Percentiles rank a stretch among this genome's conserved stretches.
phyloP scores from a whole-genome alignment of 352 stramenopile species.

The Globisporangium sylvaticum region DNA sequence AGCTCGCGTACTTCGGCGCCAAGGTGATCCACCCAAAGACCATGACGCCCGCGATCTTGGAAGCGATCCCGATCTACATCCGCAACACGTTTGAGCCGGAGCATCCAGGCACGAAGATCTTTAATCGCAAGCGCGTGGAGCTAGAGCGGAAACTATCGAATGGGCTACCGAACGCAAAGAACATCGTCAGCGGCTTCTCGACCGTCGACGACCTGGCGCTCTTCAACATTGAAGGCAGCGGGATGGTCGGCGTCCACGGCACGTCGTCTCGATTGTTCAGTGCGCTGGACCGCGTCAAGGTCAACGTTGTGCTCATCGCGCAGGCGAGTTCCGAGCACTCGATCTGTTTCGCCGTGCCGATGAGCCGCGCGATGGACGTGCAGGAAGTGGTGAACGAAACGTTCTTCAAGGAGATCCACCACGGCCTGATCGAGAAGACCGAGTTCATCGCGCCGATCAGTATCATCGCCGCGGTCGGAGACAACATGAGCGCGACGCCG shows the following conservation, averaged over 20 bases:
- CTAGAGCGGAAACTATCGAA: conserved; percentile 63
- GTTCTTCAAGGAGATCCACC: conserved; percentile 88
- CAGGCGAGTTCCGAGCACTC: conserved; percentile 94
- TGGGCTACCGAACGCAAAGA: conserved; percentile 46
- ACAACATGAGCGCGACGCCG: conserved; percentile 92
- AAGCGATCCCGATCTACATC: conserved; percentile 97
- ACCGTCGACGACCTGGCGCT: conserved; percentile 94
- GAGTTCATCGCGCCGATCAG: conserved; percentile 86
- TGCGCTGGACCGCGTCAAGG: conserved; percentile 87
- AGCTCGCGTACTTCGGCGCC: conserved; percentile 97
- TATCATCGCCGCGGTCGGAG: conserved; percentile 95
- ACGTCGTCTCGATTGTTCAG: conserved; percentile 92
- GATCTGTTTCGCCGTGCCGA: conserved; percentile 93
- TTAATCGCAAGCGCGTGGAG: conserved; percentile 51
- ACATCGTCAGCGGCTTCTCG: conserved; percentile 87
- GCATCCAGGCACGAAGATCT: conserved; percentile 80
- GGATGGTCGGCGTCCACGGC: conserved; percentile 93
- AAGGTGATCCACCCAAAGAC: conserved; percentile 98
- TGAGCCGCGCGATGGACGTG: conserved; percentile 57
- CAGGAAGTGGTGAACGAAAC: conserved; percentile 78
- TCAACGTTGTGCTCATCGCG: conserved; percentile 95
- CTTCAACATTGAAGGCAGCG: conserved; percentile 95
- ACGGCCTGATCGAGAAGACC: conserved; percentile 76
- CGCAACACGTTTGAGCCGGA: conserved; percentile 94
- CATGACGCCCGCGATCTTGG: conserved; percentile 88